Conservation (phyloP, 2,329 filamentous ascomycete species). For the Penicillium expansum region DNA sequence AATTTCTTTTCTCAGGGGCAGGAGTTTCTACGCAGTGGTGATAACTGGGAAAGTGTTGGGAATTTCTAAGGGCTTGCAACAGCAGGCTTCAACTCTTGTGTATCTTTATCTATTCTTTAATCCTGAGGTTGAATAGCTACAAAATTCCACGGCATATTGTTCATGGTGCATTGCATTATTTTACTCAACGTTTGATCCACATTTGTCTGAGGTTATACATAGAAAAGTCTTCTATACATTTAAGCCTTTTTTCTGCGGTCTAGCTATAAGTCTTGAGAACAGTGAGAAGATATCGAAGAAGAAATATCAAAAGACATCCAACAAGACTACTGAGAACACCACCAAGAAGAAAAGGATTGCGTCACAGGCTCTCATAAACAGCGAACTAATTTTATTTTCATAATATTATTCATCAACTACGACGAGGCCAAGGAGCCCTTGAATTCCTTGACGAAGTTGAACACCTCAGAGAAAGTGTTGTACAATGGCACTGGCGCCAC, state of each 20-base stretch:
- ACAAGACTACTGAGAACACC: too few species aligned
- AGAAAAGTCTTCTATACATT: too few species aligned
- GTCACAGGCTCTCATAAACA: too few species aligned
- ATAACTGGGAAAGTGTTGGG: constrained; percentile 37
- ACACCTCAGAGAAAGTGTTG: constrained; percentile 73
- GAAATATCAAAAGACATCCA: too few species aligned
- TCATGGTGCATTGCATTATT: background rate
- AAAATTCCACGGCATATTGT: background rate
- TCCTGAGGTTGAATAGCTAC: background rate
- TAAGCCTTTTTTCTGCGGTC: too few species aligned
- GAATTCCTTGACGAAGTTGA: constrained; percentile 49
- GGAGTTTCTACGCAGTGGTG: constrained; percentile 40
- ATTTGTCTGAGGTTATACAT: background rate
- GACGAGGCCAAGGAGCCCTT: constrained; percentile 28
- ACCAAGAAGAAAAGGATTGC: too few species aligned
- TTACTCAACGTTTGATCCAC: background rate
- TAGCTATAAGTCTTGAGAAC: too few species aligned
- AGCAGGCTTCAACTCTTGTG: background rate
- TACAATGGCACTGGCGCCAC: constrained; percentile 81
- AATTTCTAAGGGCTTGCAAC: constrained; percentile 26
- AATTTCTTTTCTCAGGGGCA: constrained; percentile 50
- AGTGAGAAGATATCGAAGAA: too few species aligned
- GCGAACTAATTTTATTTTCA: background rate
- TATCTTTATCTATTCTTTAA: background rate
- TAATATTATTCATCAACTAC: background rate